Percentiles rank a stretch among this genome's conserved stretches.
Evolutionary conservation across 495 filamentous ascomycete genomes (phyloP).

Genomic region (Terfezia claveryi): DNA sequence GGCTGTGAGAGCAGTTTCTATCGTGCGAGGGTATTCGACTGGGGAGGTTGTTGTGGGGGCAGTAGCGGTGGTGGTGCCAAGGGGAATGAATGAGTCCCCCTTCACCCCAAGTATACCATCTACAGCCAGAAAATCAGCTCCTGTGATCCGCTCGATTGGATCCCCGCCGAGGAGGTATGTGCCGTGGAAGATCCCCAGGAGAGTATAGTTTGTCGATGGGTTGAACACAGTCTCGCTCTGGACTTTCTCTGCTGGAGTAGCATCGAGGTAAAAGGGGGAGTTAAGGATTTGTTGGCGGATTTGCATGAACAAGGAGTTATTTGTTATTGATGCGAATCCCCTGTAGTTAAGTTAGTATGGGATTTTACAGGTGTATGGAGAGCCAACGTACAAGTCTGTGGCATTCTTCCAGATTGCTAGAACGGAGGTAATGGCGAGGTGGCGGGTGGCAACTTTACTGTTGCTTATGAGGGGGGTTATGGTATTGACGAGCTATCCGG

Average conservation of each 20-base stretch:
- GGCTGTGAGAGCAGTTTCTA: not conserved
- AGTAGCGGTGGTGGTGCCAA: not conserved
- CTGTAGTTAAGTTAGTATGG: too few relatives aligned
- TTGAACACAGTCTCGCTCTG: constrained; percentile 9
- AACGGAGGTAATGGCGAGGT: constrained; percentile 14
- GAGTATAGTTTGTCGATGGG: constrained; percentile 8
- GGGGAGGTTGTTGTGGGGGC: not conserved
- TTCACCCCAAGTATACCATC: constrained; percentile 6
- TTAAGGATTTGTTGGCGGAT: constrained; percentile 10
- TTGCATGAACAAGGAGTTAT: constrained; percentile 8
- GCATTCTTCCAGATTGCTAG: constrained; percentile 14
- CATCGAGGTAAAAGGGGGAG: constrained; percentile 12
- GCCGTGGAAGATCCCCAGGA: constrained; percentile 13
- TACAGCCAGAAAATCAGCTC: constrained; percentile 4
- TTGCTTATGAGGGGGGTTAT: constrained; percentile 3
- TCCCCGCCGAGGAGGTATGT: constrained; percentile 14
- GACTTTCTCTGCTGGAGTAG: constrained; percentile 3
- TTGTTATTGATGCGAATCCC: not conserved
- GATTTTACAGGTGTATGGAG: not conserved
- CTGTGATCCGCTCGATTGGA: constrained; percentile 5
- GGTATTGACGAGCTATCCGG: constrained; percentile 2
- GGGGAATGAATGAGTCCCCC: not conserved
- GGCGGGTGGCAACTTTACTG: constrained; percentile 14
- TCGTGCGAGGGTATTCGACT: not conserved
- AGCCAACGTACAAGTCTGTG: not conserved